Evolutionary conservation across 495 filamentous ascomycete species (phyloP).

Genomic region (Hypomontagnella submonticulosa): DNA sequence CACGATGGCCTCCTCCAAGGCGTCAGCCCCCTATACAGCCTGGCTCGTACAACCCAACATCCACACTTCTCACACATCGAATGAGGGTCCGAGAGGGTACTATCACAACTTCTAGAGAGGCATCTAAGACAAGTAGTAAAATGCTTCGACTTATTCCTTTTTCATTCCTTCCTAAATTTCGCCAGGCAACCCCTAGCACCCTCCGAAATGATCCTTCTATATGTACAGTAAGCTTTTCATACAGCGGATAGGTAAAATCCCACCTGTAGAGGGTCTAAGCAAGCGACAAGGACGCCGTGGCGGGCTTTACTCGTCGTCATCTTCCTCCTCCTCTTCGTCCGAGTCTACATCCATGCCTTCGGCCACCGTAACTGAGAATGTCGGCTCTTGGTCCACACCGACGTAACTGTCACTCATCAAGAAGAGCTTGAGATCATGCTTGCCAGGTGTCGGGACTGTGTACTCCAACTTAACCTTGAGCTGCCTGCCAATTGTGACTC

Average conservation of each 20-base stretch:
- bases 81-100: background rate
- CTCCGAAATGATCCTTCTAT: slow-evolving; percentile 35
- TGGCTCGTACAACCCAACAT: slow-evolving; percentile 4
- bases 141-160: slow-evolving; percentile 25
- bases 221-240: slow-evolving; percentile 50
- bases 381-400: slow-evolving; percentile 95
- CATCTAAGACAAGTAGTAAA: slow-evolving; percentile 21
- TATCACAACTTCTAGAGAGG: background rate
- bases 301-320: slow-evolving; percentile 57
- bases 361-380: slow-evolving; percentile 82
- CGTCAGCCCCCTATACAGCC: background rate
- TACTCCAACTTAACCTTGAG: slow-evolving; percentile 86
- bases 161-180: slow-evolving; percentile 27
- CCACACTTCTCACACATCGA: slow-evolving; percentile 14
- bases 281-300: slow-evolving; percentile 7
- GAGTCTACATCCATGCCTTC: slow-evolving; percentile 97
- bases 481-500: slow-evolving; percentile 83
- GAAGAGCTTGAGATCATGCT: slow-evolving; percentile 89
- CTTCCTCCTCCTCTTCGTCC: slow-evolving; percentile 81
- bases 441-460: slow-evolving; percentile 83
- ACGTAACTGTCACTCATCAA: slow-evolving; percentile 98
- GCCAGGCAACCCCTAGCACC: slow-evolving; percentile 24
- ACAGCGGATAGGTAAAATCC: slow-evolving; percentile 28
- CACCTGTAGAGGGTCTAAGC: slow-evolving; percentile 28
- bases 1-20: slow-evolving; percentile 19